Percentiles rank a stretch among this genome's conserved stretches.
Evolutionary conservation across 2,329 filamentous ascomycete genomes (phyloP).

Genomic region (Talaromyces sp.): DNA sequence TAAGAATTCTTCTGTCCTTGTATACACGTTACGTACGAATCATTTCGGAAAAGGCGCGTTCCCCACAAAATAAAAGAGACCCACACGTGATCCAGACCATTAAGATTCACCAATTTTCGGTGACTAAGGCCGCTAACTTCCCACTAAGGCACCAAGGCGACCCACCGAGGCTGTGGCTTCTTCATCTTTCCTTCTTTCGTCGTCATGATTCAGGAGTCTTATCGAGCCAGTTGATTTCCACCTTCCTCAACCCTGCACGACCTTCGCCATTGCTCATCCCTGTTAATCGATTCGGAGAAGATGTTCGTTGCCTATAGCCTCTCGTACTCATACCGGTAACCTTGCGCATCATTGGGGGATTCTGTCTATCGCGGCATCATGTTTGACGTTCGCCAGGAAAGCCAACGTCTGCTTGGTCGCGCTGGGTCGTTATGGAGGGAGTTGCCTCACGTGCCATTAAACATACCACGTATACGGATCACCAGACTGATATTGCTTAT

Average conservation of each 20-base stretch:
- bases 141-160: not conserved
- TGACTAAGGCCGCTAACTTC: slow-evolving; percentile 1
- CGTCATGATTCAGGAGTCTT: not conserved
- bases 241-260: not conserved
- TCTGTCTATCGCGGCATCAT: not conserved
- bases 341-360: not conserved
- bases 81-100: slow-evolving; percentile 8
- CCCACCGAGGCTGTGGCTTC: slow-evolving; percentile 4
- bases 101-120: too few species aligned
- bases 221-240: too few species aligned
- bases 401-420: slow-evolving; percentile 3
- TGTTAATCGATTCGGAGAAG: not conserved
- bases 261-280: not conserved
- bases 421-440: not conserved
- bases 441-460: slow-evolving; percentile 2
- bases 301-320: slow-evolving; percentile 1
- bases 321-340: not conserved
- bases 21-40: too few species aligned
- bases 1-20: not conserved
- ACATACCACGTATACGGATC: slow-evolving; percentile 7
- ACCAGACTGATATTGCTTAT: slow-evolving; percentile 5
- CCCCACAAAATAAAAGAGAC: slow-evolving; percentile 1
- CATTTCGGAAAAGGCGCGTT: not conserved
- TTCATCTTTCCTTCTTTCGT: not conserved
- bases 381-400: not conserved